Evolutionary conservation across 495 filamentous ascomycete species (phyloP), one percentile per base, ranked within the genome.

Genomic region (Echria macrotheca): DNA sequence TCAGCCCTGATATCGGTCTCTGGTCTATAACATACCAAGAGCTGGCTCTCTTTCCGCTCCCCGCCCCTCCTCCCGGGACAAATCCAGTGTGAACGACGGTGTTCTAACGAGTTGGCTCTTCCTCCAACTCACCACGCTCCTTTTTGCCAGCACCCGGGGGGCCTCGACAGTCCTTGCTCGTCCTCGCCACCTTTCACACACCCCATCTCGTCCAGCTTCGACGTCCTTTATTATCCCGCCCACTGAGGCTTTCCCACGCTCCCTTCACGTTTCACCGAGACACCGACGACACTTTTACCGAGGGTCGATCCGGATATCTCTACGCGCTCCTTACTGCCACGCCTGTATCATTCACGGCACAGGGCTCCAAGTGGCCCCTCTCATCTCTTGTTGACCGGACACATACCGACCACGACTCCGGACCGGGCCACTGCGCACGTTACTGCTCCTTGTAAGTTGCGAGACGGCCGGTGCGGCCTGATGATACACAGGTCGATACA

Each of bases 11-110:
- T 73, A 75, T 68, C 65, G 66, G 60, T 62, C 62, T 68, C 65
- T 64, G 66, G 65, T 72, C 66, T 73, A 72, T 71, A 73, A 70
- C 64, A 72, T 62, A 69, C 68, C 70, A 67, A 69, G 68, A 75
- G 68, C 69, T 71, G 70, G 70, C 67, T 71, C 69, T 70, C 65
- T 68, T 71, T 60, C 54, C 61, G 61, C 36, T 44, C 42, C 55
- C 55, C 56, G 58, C 19, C 10, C 44, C 31, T 48, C 35, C 46
- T 26, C 15, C 64, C 58, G 56, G 47, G 62, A 68, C 59, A 58
- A n/a, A n/a, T n/a, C 57, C 60, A 65, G 66, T 66, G 60, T 68
- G 65, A 59, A 64, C 64, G 49, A 64, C 54, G 51, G 61, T n/a
- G 12, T 6, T 59, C 69, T 59, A 64, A 64, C 61, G 62, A 66